Evolutionary conservation across 2,329 filamentous ascomycete genomes (phyloP), one percentile per base, ranked within the genome.

Genomic region (Nemania serpens): DNA sequence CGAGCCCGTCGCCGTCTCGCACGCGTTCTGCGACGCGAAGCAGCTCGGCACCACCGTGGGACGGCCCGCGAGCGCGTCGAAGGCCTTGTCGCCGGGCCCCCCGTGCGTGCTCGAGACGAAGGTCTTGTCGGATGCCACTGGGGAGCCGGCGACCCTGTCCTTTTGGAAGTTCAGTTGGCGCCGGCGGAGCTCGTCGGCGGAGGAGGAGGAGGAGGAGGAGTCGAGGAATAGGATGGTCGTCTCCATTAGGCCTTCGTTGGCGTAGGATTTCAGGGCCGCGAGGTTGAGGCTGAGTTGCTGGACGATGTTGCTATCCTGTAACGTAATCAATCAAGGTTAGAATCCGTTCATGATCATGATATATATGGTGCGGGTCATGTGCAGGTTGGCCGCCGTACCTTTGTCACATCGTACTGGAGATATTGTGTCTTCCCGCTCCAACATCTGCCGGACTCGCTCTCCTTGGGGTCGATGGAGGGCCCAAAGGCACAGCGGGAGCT

Each of bases 21-120:
- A 98, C 59, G 83, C 80, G 42, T 88, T 85, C 68, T 87, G 77
- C 2, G 88, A 88, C 54, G 81, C 74, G 81, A 96, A 94, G 82
- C 94, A 98, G 47, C 86, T 77, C 6, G 91, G 89, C 48, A 93
- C 81, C 13, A 53, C 15, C 22, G 39, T 75, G 69, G 62, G 75
- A 71, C 59, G 77, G 61, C 53, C 68, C 65, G 76, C 71, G 55
- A 77, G 73, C 45, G 76, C 70, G 54, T 74, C 68, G 66, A 74
- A 69, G 22, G 65, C 63, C 46, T 57, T 61, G 58, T 37, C 25
- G 18, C 36, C 36, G 25, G 4, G 15, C 36, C 11, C 11, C 34
- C 43, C 43, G 59, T 66, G 61, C 2, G 41, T 49, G 53, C 52
- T 64, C 36, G 48, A 49, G 1, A 63, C 58, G 62, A 76, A 73